phyloP scores from a whole-genome alignment of 2,329 filamentous ascomycete species.

The Colletotrichum sp. region DNA sequence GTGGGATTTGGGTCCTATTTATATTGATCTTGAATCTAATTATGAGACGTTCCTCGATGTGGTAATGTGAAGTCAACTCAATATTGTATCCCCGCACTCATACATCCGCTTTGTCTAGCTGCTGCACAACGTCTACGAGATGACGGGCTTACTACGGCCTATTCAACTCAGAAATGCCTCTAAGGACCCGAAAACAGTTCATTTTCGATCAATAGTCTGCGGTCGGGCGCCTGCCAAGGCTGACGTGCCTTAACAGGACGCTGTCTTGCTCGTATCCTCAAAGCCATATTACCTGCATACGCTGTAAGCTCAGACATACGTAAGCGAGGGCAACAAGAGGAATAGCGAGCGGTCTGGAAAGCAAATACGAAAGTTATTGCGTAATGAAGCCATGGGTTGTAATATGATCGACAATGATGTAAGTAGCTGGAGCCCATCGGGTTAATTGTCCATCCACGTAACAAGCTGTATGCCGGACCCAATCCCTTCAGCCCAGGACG shows the following conservation, averaged over 20 bases:
- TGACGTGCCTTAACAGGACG: background rate
- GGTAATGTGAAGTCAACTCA: background rate
- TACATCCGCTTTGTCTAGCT: background rate
- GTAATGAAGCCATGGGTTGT: background rate
- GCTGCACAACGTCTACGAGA: background rate
- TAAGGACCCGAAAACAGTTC: background rate
- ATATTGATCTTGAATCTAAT: background rate
- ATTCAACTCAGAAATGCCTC: background rate
- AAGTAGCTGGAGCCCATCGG: fast-evolving
- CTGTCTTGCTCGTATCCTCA: background rate
- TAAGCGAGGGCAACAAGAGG: background rate
- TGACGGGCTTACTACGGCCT: background rate
- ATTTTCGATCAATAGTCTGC: background rate
- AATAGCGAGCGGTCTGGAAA: fast-evolving
- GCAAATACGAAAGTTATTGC: fast-evolving
- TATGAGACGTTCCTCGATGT: background rate
- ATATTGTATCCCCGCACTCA: background rate
- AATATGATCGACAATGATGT: fast-evolving
- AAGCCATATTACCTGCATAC: background rate
- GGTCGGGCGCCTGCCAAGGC: background rate
- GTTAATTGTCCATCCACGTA: fast-evolving
- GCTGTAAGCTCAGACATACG: background rate
- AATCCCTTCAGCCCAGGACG: background rate
- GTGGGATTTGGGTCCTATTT: fast-evolving
- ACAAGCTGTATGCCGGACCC: fast-evolving